Base-by-base conservation (phyloP, 805 yeast genomes). In the Yarrowia sp. region DNA sequence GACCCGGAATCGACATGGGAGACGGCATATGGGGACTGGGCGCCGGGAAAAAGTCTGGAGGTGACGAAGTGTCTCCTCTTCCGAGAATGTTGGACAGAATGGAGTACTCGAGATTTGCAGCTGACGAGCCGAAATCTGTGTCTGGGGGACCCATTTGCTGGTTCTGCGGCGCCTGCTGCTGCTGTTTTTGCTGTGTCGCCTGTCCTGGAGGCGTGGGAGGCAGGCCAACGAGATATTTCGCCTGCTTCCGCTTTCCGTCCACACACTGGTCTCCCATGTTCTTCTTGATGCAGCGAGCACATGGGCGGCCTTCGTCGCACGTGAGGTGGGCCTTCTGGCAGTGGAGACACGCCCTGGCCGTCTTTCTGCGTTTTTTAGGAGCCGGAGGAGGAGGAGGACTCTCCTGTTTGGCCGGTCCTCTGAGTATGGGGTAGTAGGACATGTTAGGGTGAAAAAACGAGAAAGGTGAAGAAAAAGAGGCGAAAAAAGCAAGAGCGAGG, bases 271-370 rank as follows among this genome's bases (percentile, higher is more conserved):
- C 83, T 1, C 80, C 82, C 13, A 90, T 76, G 0, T 91, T 92
- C 73, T 89, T 81, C 40, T 80, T 81, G 10, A 88, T 73, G 76
- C 98, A 93, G 56, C 97, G 77, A 61, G 82, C 81, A 73, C 98
- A 93, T 0, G 96, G 96, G 33, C 96, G 83, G 33, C 77, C 77
- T 7, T 85, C 84, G 72, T 92, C 97, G 75, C 98, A 92, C 0
- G 97, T 89, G 82, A 92, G 87, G 75, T 92, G 98, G 1, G 95
- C 90, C 73, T 85, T 86, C 68, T 92, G 91, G 75, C 98, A 92
- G 77, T 91, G 94, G 55, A 85, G 85, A 73, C 98, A 92, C 9
- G 98, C 97, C 68, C 95, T 82, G 12, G 88, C 81, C 0, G 92
- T 90, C 75, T 92, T 92, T 74, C 81, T 84, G 55, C 84, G 80